Percentiles rank a stretch among this genome's conserved stretches.
These are phyloP conservation scores for bread wheat (Triticum aestivum) DNA, from an alignment of 176 grass and related monocot species.

Conservation along the genomic window DNA sequence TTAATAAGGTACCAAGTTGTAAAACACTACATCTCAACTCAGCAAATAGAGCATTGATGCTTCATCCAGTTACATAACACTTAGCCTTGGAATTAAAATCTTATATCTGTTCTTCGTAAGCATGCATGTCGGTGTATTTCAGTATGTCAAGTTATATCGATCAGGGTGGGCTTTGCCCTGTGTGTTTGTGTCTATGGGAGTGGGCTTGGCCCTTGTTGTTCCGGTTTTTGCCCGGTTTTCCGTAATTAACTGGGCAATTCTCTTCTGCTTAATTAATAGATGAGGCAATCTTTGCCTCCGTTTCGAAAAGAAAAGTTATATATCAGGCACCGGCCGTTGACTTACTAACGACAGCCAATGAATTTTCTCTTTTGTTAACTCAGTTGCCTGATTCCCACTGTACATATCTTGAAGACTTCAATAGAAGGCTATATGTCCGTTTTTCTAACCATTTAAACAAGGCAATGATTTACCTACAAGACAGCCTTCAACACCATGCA, in stretches of 20 bases:
- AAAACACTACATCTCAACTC: neutral
- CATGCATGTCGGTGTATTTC: neutral
- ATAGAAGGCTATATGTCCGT: neutral
- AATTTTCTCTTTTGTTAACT: neutral
- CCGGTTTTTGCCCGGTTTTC: too few relatives aligned
- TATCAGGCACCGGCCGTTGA: neutral
- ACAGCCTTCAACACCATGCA: neutral
- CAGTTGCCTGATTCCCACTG: neutral
- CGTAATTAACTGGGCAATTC: too few relatives aligned
- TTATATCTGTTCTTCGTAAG: neutral
- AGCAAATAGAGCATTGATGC: neutral
- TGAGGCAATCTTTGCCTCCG: too few relatives aligned
- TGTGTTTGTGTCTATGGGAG: too few relatives aligned
- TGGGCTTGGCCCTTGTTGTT: too few relatives aligned
- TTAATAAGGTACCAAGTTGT: neutral
- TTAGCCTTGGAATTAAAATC: neutral
- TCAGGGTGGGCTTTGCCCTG: too few relatives aligned
- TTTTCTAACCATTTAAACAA: neutral
- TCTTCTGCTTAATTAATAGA: too few relatives aligned
- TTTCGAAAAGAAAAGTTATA: neutral
- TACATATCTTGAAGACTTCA: neutral
- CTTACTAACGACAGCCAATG: neutral
- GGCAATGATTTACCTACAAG: neutral
- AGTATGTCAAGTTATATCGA: neutral
- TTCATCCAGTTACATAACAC: conserved; percentile 7